These are phyloP conservation scores for Cercospora sp. DNA, from an alignment of 2,329 filamentous ascomycete species.

Conservation along the genomic window DNA sequence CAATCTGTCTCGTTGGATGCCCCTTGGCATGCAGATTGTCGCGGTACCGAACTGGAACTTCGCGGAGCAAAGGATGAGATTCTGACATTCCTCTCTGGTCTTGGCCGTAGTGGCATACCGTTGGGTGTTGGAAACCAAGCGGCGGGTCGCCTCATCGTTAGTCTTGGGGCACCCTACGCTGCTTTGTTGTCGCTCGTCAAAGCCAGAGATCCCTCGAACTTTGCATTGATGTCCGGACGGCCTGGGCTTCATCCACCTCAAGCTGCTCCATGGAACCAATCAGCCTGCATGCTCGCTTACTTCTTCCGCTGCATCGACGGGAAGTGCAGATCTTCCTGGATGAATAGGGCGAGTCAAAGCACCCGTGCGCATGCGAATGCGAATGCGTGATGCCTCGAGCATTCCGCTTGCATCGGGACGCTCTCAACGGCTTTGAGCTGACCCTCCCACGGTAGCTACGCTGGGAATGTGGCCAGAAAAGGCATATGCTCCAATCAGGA, in stretches of 20 bases:
- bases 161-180: neutral
- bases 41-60: neutral
- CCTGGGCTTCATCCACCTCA: neutral
- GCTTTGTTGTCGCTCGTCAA: neutral
- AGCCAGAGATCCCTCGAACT: neutral
- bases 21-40: neutral
- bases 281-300: neutral
- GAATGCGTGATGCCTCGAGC: neutral
- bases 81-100: neutral
- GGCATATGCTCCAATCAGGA: too few relatives aligned
- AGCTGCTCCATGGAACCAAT: neutral
- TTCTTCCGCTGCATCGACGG: neutral
- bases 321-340: neutral
- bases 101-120: neutral
- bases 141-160: neutral
- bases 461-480: too few relatives aligned
- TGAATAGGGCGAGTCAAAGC: neutral
- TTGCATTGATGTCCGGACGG: neutral
- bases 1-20: neutral
- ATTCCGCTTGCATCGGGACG: too few relatives aligned
- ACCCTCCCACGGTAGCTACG: too few relatives aligned
- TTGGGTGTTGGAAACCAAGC: neutral
- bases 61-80: neutral
- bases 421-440: too few relatives aligned
- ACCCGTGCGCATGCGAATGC: neutral